Evolutionary conservation across 345 rosid species (phyloP), one percentile per base, ranked within the genome.

Genomic region (Euclidium syriacum): DNA sequence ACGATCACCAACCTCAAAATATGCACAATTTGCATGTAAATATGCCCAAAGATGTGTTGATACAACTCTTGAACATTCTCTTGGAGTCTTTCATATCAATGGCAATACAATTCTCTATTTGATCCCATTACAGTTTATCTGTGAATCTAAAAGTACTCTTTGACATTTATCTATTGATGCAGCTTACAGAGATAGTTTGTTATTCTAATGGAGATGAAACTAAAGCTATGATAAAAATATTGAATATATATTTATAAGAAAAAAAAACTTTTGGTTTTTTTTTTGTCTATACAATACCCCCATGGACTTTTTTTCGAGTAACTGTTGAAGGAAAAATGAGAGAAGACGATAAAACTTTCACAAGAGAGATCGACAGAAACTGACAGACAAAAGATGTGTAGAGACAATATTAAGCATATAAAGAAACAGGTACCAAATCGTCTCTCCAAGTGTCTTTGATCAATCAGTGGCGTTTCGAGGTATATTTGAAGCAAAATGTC

Each of bases 261-360:
- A 60, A 17, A 42, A 54, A 18, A 6, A 35, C 57, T 62, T 38
- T 36, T 11, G 9, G 50, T 36, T 46, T 70, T 36, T 46, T 70
- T 38, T 36, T 58, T 64, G 74, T 58, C 69, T 70, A 70, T 62
- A 62, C 74, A 70, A 46, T 70, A 63, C 24, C 69, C 68, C 68
- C 69, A 36, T 46, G 42, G 11, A 7, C 8, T 27, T 50, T 44
- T 16, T 20, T 23, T 42, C 26, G 17, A 17, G 58, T 58, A 38
- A 49, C 38, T 50, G 26, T 40, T 24, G 9, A 27, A 20, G 9
- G 27, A 19, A 40, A 51, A 8, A 29, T 12, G 6, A 25, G 51
- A 39, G 58, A 47, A 53, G 19, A 53, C 20, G 57, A 46, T 14
- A 46, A 38, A 46, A 62, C n/a, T n/a, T n/a, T n/a, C n/a, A 53